phyloP scores from a whole-genome alignment of 441 rosid genomes.

The Euphorbia schlechtendalii region DNA sequence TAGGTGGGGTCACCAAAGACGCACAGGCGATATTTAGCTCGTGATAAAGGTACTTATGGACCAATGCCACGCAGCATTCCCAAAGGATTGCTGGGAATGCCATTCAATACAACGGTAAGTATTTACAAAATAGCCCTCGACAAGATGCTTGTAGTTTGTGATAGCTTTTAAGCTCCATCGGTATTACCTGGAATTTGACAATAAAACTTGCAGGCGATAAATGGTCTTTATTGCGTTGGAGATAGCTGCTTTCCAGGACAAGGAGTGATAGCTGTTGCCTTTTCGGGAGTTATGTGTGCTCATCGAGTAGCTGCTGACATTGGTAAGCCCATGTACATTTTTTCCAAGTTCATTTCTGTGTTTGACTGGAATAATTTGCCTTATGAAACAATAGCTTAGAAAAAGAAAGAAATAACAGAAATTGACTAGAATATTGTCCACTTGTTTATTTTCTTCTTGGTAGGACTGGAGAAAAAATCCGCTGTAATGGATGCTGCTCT shows the following conservation, averaged over 20 bases:
- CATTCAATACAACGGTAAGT: slow-evolving; percentile 89
- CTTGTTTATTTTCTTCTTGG: background rate
- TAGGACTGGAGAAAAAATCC: slow-evolving; percentile 86
- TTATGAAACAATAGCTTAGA: too few species aligned
- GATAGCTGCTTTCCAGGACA: slow-evolving; percentile 99
- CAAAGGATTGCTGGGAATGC: slow-evolving; percentile 95
- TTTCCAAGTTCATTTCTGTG: slow-evolving; percentile 1
- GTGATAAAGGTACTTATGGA: slow-evolving; percentile 86
- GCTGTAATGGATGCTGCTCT: slow-evolving; percentile 62
- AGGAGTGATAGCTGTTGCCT: slow-evolving; percentile 94
- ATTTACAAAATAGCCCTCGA: background rate
- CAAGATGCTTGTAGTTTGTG: slow-evolving; percentile 1
- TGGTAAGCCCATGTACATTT: slow-evolving; percentile 39
- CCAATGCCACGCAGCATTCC: slow-evolving; percentile 84
- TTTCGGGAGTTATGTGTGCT: slow-evolving; percentile 94
- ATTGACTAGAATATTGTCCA: slow-evolving; percentile 3
- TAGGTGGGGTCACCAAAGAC: slow-evolving; percentile 95
- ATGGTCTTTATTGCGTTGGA: slow-evolving; percentile 85
- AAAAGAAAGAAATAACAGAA: background rate
- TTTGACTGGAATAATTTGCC: slow-evolving; percentile 10
- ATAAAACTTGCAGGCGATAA: slow-evolving; percentile 51
- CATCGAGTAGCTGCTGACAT: slow-evolving; percentile 97
- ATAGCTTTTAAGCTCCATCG: slow-evolving; percentile 8
- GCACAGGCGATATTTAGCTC: slow-evolving; percentile 77
- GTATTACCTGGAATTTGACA: background rate